These are phyloP conservation scores for Cyclotella baltica DNA, from an alignment of 108 stramenopile species.

Conservation along the genomic window DNA sequence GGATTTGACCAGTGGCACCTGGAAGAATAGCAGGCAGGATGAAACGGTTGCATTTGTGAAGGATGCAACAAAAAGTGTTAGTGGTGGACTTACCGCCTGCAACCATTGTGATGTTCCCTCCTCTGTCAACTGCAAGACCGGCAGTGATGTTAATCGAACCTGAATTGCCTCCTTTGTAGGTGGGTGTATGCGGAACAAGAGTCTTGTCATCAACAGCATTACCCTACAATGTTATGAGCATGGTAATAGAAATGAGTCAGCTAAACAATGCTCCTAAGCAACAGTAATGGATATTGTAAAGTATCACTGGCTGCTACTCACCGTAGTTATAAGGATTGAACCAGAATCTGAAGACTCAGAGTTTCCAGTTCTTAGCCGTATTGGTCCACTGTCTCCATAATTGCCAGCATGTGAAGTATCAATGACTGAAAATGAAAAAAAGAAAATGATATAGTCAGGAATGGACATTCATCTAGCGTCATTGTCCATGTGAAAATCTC, in stretches of 20 bases:
- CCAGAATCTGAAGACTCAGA: slow-evolving; percentile 24
- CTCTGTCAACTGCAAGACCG: slow-evolving; percentile 9
- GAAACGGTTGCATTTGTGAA: too few species aligned
- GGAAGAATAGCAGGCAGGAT: not conserved
- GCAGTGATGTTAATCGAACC: slow-evolving; percentile 20
- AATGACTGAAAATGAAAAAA: slow-evolving; percentile 20
- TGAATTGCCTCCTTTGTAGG: slow-evolving; percentile 1
- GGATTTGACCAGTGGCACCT: slow-evolving; percentile 22
- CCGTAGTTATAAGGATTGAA: slow-evolving; percentile 20
- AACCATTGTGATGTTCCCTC: slow-evolving; percentile 31
- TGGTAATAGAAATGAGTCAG: too few species aligned
- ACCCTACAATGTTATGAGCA: too few species aligned
- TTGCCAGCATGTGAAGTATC: slow-evolving; percentile 30
- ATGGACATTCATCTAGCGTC: not conserved
- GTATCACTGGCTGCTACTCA: too few species aligned
- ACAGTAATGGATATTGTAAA: too few species aligned
- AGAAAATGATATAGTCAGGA: not conserved
- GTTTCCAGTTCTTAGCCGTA: slow-evolving; percentile 22
- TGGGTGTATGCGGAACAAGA: not conserved
- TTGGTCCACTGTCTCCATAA: slow-evolving; percentile 15
- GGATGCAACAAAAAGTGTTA: too few species aligned
- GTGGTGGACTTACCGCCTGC: slow-evolving; percentile 7
- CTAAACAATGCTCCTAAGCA: too few species aligned
- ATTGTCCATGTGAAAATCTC: not conserved
- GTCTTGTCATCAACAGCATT: slow-evolving; percentile 18